Evolutionary conservation across 495 filamentous ascomycete genomes (phyloP), one percentile per base, ranked within the genome.

Genomic region (Hypomontagnella monticulosa): DNA sequence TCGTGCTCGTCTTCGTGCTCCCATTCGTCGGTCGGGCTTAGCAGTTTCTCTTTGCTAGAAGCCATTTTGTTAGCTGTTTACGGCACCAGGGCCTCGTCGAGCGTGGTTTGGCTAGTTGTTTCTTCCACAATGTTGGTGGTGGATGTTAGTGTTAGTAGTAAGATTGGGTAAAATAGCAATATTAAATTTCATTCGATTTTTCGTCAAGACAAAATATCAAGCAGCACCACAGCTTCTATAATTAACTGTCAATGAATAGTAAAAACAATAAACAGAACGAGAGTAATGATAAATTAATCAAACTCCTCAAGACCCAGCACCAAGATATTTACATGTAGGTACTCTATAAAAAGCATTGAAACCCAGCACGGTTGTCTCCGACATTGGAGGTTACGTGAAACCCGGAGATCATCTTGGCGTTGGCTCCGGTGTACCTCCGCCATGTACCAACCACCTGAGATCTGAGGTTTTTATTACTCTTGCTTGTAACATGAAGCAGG

Each of bases 11-110:
- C 46, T 4, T 74, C 59, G 6, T 48, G 46, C 36, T 57, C 56
- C 16, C 50, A 23, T 33, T 56, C 52, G 56, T 47, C 54, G n/a
- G 41, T 40, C 0, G 69, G 70, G 61, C 68, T 75, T 30, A 66
- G 48, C 63, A 61, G 41, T 32, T 65, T 57, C 46, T 66, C 55
- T 44, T 70, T 68, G 20, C 50, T 49, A 2, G 54, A 68, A 19
- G 60, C 63, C 57, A 70, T 69, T 33, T 27, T 27, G 23, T 6
- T 27, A 3, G 16, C 52, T 11, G 1, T n/a, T n/a, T 14, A 36
- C 23, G 18, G 19, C 44, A 12, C 9, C 4, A 9, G 36, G 23
- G 27, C 56, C 14, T n/a, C 11, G 34, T 38, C 14, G 14, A 40
- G 14, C 10, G 7, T 40, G 33, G 14, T 37, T 38, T 33, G 18